Base-by-base conservation (phyloP, 495 filamentous ascomycete species). In the Xylona heveae region DNA sequence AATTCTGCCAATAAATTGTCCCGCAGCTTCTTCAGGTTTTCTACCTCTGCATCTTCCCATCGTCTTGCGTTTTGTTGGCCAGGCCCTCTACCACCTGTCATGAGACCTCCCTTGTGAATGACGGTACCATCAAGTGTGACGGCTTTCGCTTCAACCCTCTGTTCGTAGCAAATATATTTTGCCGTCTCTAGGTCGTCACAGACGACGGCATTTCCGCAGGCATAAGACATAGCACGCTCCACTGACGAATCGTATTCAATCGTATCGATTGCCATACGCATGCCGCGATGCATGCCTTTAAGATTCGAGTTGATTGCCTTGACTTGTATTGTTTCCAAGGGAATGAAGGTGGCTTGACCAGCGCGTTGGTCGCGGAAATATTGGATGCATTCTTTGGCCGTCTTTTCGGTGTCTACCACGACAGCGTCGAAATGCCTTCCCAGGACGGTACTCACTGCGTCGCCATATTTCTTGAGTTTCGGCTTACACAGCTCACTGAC, bases 361-460 rank as follows among this genome's bases (percentile, higher is more conserved):
- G 72, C 67, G 21, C 76, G 71, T 45, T 94, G 82, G 33, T 93
- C 83, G 36, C 81, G 80, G 28, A 95, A 65, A 50, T 90, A 88
- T 43, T 91, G 74, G 26, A 99, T 85, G 45, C 84, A 95, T 38
- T 94, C 81, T 39, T 79, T 76, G 19, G 79, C 90, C 0, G 74
- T 84, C 58, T 88, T 93, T 44, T 94, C 82, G 18, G 74, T 90
- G 43, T 99, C 88, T n/a, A 94, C 84, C 35, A 99, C 68, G 30
- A 99, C 73, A 7, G 83, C 75, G 44, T 95, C 85, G 42, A 91
- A 90, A 40, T 94, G 75, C 21, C 82, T 74, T 20, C 90, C 88
- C 17, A 99, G 64, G 9, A 91, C 80, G 13, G 79, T 93, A 47
- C 75, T 80, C 33, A 95, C 78, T 19, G 88, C 88, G 40, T 82